Conservation (phyloP, 2,329 filamentous ascomycete genomes). For the Aureobasidium musti region DNA sequence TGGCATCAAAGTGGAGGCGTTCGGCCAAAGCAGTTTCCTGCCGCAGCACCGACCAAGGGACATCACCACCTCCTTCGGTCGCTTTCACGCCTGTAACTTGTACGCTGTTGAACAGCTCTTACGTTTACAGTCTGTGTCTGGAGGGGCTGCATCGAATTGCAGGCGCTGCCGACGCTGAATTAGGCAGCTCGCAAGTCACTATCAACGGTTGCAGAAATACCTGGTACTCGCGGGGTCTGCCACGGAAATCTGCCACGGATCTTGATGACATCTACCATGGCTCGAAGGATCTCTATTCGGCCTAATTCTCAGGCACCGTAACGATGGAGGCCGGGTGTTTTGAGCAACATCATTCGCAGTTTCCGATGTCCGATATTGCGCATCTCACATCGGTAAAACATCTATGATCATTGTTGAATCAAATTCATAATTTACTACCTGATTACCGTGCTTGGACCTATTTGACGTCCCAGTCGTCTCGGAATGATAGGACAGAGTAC, state of each 20-base stretch:
- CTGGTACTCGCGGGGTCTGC: neutral
- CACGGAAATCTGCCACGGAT: too few relatives aligned
- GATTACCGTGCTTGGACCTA: neutral
- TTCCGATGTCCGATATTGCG: neutral
- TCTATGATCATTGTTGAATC: neutral
- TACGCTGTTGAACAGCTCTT: too few relatives aligned
- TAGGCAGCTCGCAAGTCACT: too few relatives aligned
- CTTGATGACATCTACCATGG: too few relatives aligned
- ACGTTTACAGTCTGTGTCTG: too few relatives aligned
- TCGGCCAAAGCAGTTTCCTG: neutral
- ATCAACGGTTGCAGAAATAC: too few relatives aligned
- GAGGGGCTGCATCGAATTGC: too few relatives aligned
- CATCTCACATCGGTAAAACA: neutral
- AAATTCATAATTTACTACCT: neutral
- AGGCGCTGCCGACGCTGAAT: too few relatives aligned
- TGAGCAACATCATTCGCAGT: too few relatives aligned
- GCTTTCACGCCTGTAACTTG: too few relatives aligned
- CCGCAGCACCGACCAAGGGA: too few relatives aligned
- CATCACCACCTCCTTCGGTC: neutral
- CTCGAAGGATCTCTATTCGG: neutral
- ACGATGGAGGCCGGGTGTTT: neutral
- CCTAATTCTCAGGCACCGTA: neutral
- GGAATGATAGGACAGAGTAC: neutral
- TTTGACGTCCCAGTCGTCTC: neutral
- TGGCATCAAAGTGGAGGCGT: neutral